phyloP scores from a whole-genome alignment of 1,284 basidiomycete genomes.

The Ceratobasidium sp. region DNA sequence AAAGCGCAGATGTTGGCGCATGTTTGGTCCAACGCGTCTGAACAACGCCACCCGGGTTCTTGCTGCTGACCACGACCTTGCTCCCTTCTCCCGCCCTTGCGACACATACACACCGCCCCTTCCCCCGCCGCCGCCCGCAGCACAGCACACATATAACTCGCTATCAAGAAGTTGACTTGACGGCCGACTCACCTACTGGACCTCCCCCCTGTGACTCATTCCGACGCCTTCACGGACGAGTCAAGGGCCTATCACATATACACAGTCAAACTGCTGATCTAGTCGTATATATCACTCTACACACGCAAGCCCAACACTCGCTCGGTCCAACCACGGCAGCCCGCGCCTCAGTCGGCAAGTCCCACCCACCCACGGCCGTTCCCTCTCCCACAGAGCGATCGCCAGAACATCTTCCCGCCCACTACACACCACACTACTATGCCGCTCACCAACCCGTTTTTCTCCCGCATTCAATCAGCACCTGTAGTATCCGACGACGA shows the following conservation, averaged over 20 bases:
- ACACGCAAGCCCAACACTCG: too few relatives aligned
- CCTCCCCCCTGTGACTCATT: neutral
- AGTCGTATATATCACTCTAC: too few relatives aligned
- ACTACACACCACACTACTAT: neutral
- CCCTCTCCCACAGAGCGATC: too few relatives aligned
- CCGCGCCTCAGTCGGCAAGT: too few relatives aligned
- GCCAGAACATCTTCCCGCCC: too few relatives aligned
- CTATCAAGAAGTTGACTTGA: neutral
- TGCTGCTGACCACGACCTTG: conserved; percentile 5
- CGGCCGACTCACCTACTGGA: too few relatives aligned
- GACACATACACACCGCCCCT: neutral
- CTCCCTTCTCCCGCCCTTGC: conserved; percentile 7
- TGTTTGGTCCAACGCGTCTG: conserved; percentile 39
- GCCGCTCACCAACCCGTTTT: conserved; percentile 25
- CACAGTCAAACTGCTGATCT: too few relatives aligned
- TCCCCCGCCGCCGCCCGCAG: neutral
- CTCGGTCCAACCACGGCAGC: too few relatives aligned
- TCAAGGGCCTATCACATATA: too few relatives aligned
- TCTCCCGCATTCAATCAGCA: conserved; percentile 31
- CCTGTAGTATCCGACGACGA: conserved; percentile 20
- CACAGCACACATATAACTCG: conserved; percentile 7
- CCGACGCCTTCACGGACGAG: neutral
- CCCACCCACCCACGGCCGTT: too few relatives aligned
- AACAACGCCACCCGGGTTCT: conserved; percentile 33
- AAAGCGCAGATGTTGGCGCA: neutral